Percentiles rank a stretch among this genome's conserved stretches.
Evolutionary conservation across 2,329 filamentous ascomycete species (phyloP).

Genomic region (Paecilomyces formosus): DNA sequence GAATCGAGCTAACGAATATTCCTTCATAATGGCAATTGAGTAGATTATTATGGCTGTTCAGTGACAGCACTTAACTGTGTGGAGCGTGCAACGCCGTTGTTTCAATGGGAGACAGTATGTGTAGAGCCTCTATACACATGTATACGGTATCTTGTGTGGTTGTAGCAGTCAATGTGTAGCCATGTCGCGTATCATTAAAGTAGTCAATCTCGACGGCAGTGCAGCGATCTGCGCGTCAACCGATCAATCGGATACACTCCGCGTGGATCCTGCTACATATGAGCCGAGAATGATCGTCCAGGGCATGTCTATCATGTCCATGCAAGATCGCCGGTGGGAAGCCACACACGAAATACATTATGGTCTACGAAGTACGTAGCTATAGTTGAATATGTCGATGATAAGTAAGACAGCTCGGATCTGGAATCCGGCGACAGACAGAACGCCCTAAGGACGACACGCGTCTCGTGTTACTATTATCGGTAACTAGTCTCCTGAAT

Average conservation of each 20-base stretch:
- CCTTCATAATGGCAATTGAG: no score
- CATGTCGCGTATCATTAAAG: not conserved
- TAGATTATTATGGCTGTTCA: no score
- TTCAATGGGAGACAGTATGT: no score
- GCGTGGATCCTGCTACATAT: not conserved
- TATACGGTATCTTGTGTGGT: not conserved
- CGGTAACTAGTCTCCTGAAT: not conserved
- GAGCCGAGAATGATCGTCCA: not conserved
- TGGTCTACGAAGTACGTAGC: no score
- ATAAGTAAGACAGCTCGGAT: not conserved
- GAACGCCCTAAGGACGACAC: not conserved
- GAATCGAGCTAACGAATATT: no score
- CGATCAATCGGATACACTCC: not conserved
- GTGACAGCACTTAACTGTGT: no score
- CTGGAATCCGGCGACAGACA: not conserved
- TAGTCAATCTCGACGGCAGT: not conserved
- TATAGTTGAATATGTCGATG: not conserved
- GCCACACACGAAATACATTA: not conserved
- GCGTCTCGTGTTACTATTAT: not conserved
- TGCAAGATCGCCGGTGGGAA: not conserved
- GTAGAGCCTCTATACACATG: no score
- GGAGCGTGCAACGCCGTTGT: no score
- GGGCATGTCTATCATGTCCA: not conserved
- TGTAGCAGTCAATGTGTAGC: not conserved
- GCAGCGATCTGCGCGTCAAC: not conserved